phyloP scores from a whole-genome alignment of 2,329 filamentous ascomycete species.

The Aaosphaeria pasadenensis region DNA sequence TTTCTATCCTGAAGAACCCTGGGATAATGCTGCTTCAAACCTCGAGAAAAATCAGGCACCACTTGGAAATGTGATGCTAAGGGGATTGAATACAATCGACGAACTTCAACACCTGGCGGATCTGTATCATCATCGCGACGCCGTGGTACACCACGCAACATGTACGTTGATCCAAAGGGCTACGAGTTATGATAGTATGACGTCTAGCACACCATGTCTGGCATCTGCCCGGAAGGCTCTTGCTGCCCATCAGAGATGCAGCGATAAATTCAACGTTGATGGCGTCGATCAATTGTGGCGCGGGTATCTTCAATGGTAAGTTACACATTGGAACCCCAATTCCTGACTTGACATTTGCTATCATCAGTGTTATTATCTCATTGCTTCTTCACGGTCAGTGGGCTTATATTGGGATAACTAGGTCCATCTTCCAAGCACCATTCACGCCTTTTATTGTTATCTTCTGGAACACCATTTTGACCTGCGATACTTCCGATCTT shows the following conservation, averaged over 20 bases:
- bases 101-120: too few species aligned
- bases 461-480: slow-evolving; percentile 52
- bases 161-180: slow-evolving; percentile 31
- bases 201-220: slow-evolving; percentile 28
- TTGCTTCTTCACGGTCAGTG: too few species aligned
- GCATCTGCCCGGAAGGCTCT: slow-evolving; percentile 31
- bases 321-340: neutral
- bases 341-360: too few species aligned
- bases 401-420: slow-evolving; percentile 3
- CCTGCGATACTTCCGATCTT: slow-evolving; percentile 53
- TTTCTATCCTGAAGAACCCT: too few species aligned
- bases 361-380: too few species aligned
- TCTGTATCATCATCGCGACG: slow-evolving; percentile 11
- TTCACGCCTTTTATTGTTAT: slow-evolving; percentile 51
- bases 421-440: slow-evolving; percentile 42
- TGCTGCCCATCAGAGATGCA: slow-evolving; percentile 26
- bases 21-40: slow-evolving; percentile 11
- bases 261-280: slow-evolving; percentile 26
- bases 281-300: slow-evolving; percentile 32
- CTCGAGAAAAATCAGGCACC: too few species aligned
- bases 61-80: too few species aligned
- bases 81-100: too few species aligned
- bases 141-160: slow-evolving; percentile 32
- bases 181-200: slow-evolving; percentile 24
- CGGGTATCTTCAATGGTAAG: slow-evolving; percentile 35